Evolutionary conservation across 1,284 basidiomycete species (phyloP), one percentile per base, ranked within the genome.

Genomic region (Apiotrichum akiyoshidainum): DNA sequence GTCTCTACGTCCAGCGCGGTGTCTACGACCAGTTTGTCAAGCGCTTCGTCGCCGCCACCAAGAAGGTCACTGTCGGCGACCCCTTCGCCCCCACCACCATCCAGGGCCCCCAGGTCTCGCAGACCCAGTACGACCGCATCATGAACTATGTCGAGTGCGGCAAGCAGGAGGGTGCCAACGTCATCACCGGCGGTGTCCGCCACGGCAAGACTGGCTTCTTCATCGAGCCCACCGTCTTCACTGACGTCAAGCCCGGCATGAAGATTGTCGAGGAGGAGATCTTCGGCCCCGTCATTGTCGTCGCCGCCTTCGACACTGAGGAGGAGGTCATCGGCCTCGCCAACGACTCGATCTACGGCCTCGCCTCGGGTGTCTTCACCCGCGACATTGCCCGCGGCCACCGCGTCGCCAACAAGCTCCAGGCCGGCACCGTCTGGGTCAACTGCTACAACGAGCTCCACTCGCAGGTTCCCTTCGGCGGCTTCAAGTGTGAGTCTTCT

Each of bases 191-290:
- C 47, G 93, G 94, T 46, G 82, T 84, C 61, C 85, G 87, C 47
- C 78, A 85, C 71, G 89, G 91, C 45, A 79, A 78, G 11, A 85
- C 89, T 70, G 82, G 82, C 41, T 83, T 79, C 79, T 84, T 80
- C 66, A 79, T 82, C 59, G 66, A 80, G 71, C 78, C 76, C 54
- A 95, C 92, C 39, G 85, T 95, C 77, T 95, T 95, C 83, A 87
- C 87, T 44, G 82, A 92, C 71, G 84, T 85, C 42, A 83, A 81
- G 51, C 82, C 86, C 37, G 82, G 87, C 62, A 92, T 93, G 88
- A 87, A 84, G 79, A 95, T 97, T 71, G 87, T 90, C 61, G 79
- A 83, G 70, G 93, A 96, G 79, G 93, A 96, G 79, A 92, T 94
- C 72, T 92, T 93, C 70, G 92, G 90, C 8, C 92, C 92, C 46